Evolutionary conservation across 768 basidiomycete genomes (phyloP), one percentile per base, ranked within the genome.

Genomic region (Termitomyces sp.): DNA sequence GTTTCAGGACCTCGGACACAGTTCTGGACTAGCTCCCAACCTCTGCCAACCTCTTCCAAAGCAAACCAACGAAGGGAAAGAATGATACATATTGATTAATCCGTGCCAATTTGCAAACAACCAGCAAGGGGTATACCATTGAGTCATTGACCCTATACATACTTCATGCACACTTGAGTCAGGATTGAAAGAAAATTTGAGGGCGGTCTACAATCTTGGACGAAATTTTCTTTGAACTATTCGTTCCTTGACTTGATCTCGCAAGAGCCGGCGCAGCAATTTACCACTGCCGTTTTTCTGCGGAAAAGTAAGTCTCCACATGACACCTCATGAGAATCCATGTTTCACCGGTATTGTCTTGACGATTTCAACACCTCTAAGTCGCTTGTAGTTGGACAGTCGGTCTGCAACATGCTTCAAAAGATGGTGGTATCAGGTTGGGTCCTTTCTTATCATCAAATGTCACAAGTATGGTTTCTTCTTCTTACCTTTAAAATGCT

Each of bases 251-350:
- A 62, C 63, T 38, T 58, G 60, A 29, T 67, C 70, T 20, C 70
- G 69, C 42, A 76, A 53, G 16, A 82, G 59, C 20, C 80, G 73
- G 39, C 83, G 68, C 53, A 83, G 60, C 7, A 80, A 63, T 58
- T 81, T 81, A 16, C 84, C 84, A 54, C 80, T 83, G 16, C 82
- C 80, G 54, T n/a, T n/a, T n/a, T n/a, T n/a, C n/a, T n/a, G n/a
- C n/a, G n/a, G n/a, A n/a, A n/a, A n/a, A n/a, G n/a, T n/a, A n/a
- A n/a, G n/a, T n/a, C n/a, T n/a, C n/a, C n/a, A n/a, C n/a, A n/a
- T n/a, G n/a, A n/a, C n/a, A n/a, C n/a, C n/a, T n/a, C n/a, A n/a
- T n/a, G n/a, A 13, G 3, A 15, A 10, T 33, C 22, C 13, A 13
- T 13, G 13, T 52, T 60, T 52, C 45, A 71, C 72, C 42, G 72